These are phyloP conservation scores for Zymoseptoria brevis DNA, from an alignment of 2,329 filamentous ascomycete genomes.

Conservation along the genomic window DNA sequence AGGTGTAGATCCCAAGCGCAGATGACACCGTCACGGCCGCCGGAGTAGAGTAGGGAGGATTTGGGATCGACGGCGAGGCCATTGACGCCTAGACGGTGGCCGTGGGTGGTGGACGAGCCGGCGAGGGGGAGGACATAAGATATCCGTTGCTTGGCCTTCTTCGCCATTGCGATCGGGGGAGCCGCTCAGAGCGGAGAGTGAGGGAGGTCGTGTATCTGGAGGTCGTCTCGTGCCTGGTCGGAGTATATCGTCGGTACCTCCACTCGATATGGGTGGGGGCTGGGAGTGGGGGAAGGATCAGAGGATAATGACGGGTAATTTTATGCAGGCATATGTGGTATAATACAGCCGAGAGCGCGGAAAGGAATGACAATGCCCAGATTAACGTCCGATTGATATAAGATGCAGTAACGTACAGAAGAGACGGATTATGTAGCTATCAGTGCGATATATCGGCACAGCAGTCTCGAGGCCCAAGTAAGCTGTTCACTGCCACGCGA, in stretches of 20 bases:
- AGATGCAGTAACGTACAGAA: neutral
- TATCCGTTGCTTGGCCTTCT: conserved; percentile 47
- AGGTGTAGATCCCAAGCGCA: conserved; percentile 90
- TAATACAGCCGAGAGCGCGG: neutral
- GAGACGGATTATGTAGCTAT: neutral
- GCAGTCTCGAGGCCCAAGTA: neutral
- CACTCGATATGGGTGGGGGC: neutral
- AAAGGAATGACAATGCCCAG: neutral
- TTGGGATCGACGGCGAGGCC: conserved; percentile 79
- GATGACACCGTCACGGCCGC: conserved; percentile 87
- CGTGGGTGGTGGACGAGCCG: conserved; percentile 57
- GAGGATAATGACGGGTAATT: neutral
- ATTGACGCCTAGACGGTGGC: conserved; percentile 90
- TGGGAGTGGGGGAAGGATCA: neutral
- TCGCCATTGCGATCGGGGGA: conserved; percentile 35
- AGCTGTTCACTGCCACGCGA: neutral
- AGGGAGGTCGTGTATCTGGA: neutral
- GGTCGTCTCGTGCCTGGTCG: neutral
- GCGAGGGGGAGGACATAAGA: conserved; percentile 61
- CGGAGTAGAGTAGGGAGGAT: conserved; percentile 86
- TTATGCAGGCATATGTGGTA: neutral
- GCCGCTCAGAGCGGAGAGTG: neutral
- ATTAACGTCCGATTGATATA: neutral
- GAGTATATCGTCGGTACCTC: neutral
- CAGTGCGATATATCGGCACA: neutral